Evolutionary conservation across 148 eudicot species (phyloP).

Genomic region (Selenicereus undatus): DNA sequence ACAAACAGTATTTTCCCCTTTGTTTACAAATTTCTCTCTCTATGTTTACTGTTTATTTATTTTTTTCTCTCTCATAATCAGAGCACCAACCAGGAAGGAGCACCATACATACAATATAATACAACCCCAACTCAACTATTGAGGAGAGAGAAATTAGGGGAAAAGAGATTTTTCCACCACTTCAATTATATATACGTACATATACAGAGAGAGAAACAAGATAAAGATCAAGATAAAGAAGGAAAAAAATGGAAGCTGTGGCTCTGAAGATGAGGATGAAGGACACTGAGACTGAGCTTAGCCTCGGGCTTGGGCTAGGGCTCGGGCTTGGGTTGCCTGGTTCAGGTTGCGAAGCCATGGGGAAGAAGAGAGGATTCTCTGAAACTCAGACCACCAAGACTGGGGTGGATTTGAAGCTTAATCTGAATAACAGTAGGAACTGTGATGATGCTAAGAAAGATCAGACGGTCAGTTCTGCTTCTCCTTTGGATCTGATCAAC

Average conservation of each 20-base stretch:
- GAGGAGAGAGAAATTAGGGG: constrained; percentile 16
- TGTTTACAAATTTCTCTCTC: background rate
- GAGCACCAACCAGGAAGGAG: constrained; percentile 28
- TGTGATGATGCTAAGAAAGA: constrained; percentile 2
- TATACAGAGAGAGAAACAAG: background rate
- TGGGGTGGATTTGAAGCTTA: constrained; percentile 25
- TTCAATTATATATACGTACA: constrained; percentile 18
- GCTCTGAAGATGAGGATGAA: constrained; percentile 28
- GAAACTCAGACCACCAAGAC: constrained; percentile 9
- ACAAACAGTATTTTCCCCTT: background rate
- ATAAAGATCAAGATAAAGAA: background rate
- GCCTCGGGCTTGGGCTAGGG: constrained; percentile 25
- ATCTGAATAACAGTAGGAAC: background rate
- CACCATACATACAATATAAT: constrained; percentile 9
- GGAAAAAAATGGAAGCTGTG: constrained; percentile 20
- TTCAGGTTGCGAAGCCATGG: background rate
- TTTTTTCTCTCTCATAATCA: background rate
- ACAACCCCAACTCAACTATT: constrained; percentile 16
- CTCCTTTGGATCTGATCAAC: constrained; percentile 26
- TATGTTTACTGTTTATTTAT: background rate
- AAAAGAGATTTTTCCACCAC: constrained; percentile 7
- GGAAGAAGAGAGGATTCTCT: constrained; percentile 28
- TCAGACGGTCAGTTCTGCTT: constrained; percentile 9
- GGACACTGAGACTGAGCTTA: constrained; percentile 29
- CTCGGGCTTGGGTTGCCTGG: background rate